phyloP scores from a whole-genome alignment of 192 early-diverging fungal species.

The Kappamyces sp. region DNA sequence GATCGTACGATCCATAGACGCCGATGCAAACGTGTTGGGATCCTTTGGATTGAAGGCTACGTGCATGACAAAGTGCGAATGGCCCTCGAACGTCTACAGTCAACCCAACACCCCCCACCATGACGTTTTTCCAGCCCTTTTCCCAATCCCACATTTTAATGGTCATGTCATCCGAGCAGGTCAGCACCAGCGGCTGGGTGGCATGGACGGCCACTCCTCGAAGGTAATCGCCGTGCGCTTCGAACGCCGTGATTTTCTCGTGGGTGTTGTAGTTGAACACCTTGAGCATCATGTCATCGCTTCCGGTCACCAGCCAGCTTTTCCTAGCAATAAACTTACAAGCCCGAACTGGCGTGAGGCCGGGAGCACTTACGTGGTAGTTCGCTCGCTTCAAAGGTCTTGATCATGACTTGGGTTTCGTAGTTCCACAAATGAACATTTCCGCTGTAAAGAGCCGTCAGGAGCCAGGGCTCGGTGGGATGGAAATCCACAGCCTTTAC shows the following conservation, averaged over 20 bases:
- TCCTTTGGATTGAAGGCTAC: constrained; percentile 86
- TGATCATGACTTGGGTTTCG: constrained; percentile 92
- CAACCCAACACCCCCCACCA: constrained; percentile 42
- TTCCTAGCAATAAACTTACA: constrained; percentile 97
- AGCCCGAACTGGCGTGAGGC: constrained; percentile 72
- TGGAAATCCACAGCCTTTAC: constrained; percentile 99
- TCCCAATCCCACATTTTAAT: constrained; percentile 99
- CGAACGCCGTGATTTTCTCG: constrained; percentile 92
- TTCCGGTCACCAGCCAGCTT: constrained; percentile 92
- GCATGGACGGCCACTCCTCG: constrained; percentile 93
- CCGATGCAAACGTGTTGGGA: constrained; percentile 96
- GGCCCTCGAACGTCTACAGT: constrained; percentile 87
- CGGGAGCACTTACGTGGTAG: constrained; percentile 63
- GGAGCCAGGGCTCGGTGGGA: constrained; percentile 97
- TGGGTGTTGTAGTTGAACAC: constrained; percentile 99
- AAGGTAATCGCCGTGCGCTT: constrained; percentile 96
- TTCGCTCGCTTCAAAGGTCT: constrained; percentile 94
- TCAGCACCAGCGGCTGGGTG: constrained; percentile 88
- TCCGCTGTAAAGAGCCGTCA: constrained; percentile 94
- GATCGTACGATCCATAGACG: constrained; percentile 90
- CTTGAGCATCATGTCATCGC: constrained; percentile 93
- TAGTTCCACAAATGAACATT: constrained; percentile 97
- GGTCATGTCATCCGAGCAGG: constrained; percentile 92
- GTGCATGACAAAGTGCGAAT: constrained; percentile 96
- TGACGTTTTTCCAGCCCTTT: constrained; percentile 92